Conservation (phyloP, 345 rosid genomes). For the Populus alba region DNA sequence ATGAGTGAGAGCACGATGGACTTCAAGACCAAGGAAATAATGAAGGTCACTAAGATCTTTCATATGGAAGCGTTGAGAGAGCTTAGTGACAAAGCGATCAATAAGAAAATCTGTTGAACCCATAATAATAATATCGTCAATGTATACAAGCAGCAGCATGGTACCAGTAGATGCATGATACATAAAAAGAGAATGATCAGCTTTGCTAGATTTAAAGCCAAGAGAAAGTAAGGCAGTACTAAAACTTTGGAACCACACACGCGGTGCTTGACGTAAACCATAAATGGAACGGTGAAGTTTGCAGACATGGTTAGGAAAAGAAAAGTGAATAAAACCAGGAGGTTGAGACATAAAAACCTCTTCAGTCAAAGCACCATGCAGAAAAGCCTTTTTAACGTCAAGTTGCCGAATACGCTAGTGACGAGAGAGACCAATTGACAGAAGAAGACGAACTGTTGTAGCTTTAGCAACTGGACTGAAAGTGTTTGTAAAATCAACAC, state of each 20-base stretch:
- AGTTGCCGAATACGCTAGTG: neutral
- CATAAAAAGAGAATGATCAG: neutral
- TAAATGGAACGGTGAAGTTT: neutral
- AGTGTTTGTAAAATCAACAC: neutral
- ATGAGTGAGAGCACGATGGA: neutral
- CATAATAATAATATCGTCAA: neutral
- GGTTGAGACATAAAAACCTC: neutral
- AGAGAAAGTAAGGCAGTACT: neutral
- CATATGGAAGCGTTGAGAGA: neutral
- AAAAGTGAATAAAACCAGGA: neutral
- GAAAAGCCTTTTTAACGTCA: neutral
- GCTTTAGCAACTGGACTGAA: neutral
- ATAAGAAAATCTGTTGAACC: neutral
- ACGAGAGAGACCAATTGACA: neutral
- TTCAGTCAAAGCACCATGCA: neutral
- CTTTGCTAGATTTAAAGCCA: neutral
- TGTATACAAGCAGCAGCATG: neutral
- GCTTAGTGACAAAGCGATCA: neutral
- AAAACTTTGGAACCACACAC: neutral
- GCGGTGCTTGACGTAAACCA: neutral
- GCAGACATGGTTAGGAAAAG: neutral
- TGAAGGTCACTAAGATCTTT: neutral
- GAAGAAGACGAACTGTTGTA: neutral
- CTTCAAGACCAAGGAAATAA: neutral
- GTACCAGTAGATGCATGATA: neutral